Evolutionary conservation across 2,329 filamentous ascomycete species (phyloP), one percentile per base, ranked within the genome.

Genomic region (Aschersonia sp.): DNA sequence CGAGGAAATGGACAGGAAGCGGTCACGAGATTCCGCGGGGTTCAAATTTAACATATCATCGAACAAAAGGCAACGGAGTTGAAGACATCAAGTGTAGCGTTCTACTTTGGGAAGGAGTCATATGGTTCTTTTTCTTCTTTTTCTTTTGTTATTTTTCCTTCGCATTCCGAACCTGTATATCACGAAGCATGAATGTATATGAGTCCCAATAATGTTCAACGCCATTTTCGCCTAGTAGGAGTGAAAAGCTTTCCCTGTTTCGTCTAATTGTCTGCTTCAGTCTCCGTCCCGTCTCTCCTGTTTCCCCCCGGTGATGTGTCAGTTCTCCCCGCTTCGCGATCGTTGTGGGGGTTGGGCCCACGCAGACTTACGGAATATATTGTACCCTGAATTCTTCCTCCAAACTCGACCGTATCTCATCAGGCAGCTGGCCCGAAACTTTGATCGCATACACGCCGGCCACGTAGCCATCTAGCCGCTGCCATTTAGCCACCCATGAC

Each of bases 401-500:
- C 49, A 84, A 67, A 43, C 71, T 68, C 29, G 71, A 68, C 43
- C 77, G 67, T 41, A 84, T 71, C 52, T 85, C 81, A 54, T 83
- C 79, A 5, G 81, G 79, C 50, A 84, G 65, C 60, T 86, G 79
- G 14, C 92, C 92, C 33, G 85, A 87, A 30, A 98, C 92, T 69
- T 97, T 96, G 48, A 88, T 85, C 14, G 92, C 92, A 68, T 98
- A 98, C 49, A 94, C 81, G 47, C 92, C 92, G 12, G 80, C 78
- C 46, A 92, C 83, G 64, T 94, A 97, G 48, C 79, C 79, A 62
- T 96, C 87, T 50, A 98, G 69, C 7, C 92, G 79, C 72, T 97
- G 88, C 84, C 89, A 97, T 62, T 87, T 86, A n/a, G 90, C 89
- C 45, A 97, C 87, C 92, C 92, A 98, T 59, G 86, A 94, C 55